Percentiles rank a stretch among this genome's conserved stretches.
These are phyloP conservation scores for Ogataea corticis DNA, from an alignment of 805 yeast species.

Conservation along the genomic window DNA sequence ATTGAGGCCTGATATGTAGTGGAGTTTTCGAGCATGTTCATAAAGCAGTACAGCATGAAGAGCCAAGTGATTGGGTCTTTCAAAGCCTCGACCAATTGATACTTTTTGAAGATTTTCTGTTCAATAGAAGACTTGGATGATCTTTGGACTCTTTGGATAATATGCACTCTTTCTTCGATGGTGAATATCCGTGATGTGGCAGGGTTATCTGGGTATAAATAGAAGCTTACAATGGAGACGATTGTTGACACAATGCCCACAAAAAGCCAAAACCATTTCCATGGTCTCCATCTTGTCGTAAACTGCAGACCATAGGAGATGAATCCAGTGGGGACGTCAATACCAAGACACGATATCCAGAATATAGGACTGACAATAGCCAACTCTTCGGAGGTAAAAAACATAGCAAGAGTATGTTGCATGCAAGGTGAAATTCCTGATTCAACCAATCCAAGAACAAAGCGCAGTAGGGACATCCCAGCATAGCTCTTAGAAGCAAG, in stretches of 20 bases:
- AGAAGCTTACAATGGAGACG: constrained; percentile 34
- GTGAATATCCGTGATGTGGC: constrained; percentile 48
- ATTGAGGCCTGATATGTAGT: constrained; percentile 21
- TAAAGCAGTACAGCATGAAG: constrained; percentile 31
- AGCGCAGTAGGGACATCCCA: constrained; percentile 36
- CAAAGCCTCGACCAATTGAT: constrained; percentile 32
- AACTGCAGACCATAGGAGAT: constrained; percentile 26
- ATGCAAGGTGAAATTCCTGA: constrained; percentile 22
- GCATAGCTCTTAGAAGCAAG: constrained; percentile 14
- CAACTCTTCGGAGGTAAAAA: constrained; percentile 44
- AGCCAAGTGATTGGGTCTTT: constrained; percentile 44
- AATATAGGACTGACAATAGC: constrained; percentile 50
- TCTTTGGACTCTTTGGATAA: constrained; percentile 30
- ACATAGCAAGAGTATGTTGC: constrained; percentile 38
- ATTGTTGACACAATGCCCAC: constrained; percentile 51
- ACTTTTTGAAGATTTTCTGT: constrained; percentile 28
- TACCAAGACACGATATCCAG: constrained; percentile 47
- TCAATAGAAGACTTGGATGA: constrained; percentile 31
- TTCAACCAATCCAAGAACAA: constrained; percentile 39
- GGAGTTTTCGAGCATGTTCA: constrained; percentile 25
- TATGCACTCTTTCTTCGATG: constrained; percentile 35
- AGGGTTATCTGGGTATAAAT: constrained; percentile 59
- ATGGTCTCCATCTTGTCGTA: constrained; percentile 28
- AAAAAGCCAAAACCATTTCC: constrained; percentile 53
- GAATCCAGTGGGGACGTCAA: constrained; percentile 40